Evolutionary conservation across 2,329 filamentous ascomycete genomes (phyloP), one percentile per base, ranked within the genome.

Genomic region (Fusarium nematophilum): DNA sequence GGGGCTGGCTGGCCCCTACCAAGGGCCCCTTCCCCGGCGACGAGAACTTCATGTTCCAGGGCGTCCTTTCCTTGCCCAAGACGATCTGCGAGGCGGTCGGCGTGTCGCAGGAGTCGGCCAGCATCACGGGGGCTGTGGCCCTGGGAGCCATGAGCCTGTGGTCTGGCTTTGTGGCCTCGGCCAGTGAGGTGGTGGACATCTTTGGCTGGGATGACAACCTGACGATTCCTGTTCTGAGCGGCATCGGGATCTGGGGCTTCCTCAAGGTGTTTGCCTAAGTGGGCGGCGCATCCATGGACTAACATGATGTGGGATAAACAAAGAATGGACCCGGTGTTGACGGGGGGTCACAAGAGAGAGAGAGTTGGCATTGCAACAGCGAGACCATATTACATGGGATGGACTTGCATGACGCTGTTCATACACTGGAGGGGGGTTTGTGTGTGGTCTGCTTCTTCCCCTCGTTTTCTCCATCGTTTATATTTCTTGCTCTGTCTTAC

Each of bases 131-230:
- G 2, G 79, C 84, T 2, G 66, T 89, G 57, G 95, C 95, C 2
- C 81, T 98, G 29, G 89, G 87, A 4, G 80, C 92, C 54, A 87
- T 98, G 86, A 92, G 92, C 71, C 64, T 97, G 31, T 92, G 91
- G 79, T 93, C 93, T 6, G 95, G 95, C n/a, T 77, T 98, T 36
- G 86, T 94, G 47, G 95, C 93, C 34, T 92, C 93, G 52, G 88
- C 88, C 37, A 97, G 93, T 70, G 95, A 99, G 77, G 90, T 94
- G 13, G 83, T 97, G 38, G 93, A 99, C 77, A 71, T 98, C 1
- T 97, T 93, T 73, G 92, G 93, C 40, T 93, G 92, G 90, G 95
- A 99, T 71, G 95, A 99, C 78, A 99, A 99, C 76, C 81, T 99
- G 68, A 98, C 94, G 43, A 99, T 99, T 75, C 95, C 95, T 3